These are phyloP conservation scores for Scleroderma citrinum DNA, from an alignment of 768 basidiomycete species.

Conservation along the genomic window DNA sequence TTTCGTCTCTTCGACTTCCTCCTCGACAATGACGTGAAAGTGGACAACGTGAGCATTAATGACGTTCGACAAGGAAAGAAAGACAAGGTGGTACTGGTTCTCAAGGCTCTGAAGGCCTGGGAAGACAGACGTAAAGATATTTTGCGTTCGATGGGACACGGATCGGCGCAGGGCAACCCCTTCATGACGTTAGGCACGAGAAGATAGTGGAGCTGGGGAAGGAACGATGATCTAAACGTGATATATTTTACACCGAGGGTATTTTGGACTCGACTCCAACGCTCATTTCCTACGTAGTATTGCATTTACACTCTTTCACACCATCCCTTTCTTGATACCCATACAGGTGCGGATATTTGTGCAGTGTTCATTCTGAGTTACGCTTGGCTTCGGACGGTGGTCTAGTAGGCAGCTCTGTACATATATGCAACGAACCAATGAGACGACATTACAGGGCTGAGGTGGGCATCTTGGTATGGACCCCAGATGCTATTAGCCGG, in stretches of 20 bases:
- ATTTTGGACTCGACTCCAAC: slow-evolving; percentile 12
- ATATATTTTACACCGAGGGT: slow-evolving; percentile 2
- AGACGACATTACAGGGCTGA: slow-evolving; percentile 16
- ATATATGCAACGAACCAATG: background rate
- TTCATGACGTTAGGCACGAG: too few species aligned
- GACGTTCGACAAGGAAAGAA: slow-evolving; percentile 81
- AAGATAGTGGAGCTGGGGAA: background rate
- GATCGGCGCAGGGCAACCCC: slow-evolving; percentile 17
- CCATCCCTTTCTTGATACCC: slow-evolving; percentile 4
- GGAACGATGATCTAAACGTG: background rate
- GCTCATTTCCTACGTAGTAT: slow-evolving; percentile 12
- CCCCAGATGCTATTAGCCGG: slow-evolving; percentile 48
- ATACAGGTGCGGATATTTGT: background rate
- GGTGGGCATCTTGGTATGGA: slow-evolving; percentile 51
- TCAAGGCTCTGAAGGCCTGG: slow-evolving; percentile 74
- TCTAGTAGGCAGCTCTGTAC: slow-evolving; percentile 2
- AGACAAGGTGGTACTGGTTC: slow-evolving; percentile 74
- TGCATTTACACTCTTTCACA: slow-evolving; percentile 1
- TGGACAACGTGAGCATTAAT: slow-evolving; percentile 90
- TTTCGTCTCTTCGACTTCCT: slow-evolving; percentile 90
- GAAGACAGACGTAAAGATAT: slow-evolving; percentile 67
- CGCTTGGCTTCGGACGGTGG: background rate
- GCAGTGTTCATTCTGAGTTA: slow-evolving; percentile 1
- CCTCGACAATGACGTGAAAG: slow-evolving; percentile 86
- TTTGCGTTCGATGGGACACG: slow-evolving; percentile 45